A percentile compares a stretch with the other conserved stretches of the same genome.
Evolutionary conservation across 164 flowering plant species (phyloP).

Genomic region (Berberis thunbergii): DNA sequence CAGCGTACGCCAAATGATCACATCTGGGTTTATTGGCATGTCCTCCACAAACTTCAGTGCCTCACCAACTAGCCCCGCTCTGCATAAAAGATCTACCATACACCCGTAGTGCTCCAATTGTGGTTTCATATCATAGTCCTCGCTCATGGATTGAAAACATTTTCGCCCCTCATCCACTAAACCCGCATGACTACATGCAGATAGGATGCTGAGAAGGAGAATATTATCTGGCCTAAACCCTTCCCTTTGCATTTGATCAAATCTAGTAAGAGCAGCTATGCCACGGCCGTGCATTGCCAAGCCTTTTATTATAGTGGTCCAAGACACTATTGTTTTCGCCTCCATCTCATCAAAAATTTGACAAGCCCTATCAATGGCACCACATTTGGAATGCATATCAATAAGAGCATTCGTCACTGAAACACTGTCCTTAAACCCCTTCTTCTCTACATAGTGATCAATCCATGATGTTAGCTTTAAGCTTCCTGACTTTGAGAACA

Average conservation of each 20-base stretch:
- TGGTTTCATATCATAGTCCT: background rate
- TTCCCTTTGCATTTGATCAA: slow-evolving; percentile 33
- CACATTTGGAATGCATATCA: slow-evolving; percentile 41
- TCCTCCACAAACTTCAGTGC: background rate
- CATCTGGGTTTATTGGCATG: background rate
- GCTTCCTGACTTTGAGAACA: slow-evolving; percentile 29
- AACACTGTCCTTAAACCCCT: slow-evolving; percentile 1
- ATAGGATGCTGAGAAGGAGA: slow-evolving; percentile 40
- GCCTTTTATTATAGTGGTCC: slow-evolving; percentile 33
- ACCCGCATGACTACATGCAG: slow-evolving; percentile 68
- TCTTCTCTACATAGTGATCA: slow-evolving; percentile 14
- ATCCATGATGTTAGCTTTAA: slow-evolving; percentile 20
- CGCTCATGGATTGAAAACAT: background rate
- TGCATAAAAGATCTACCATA: background rate
- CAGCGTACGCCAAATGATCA: background rate
- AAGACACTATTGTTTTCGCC: slow-evolving; percentile 26
- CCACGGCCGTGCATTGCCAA: slow-evolving; percentile 35
- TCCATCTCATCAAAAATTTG: slow-evolving; percentile 23
- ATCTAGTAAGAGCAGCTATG: slow-evolving; percentile 20
- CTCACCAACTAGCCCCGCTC: background rate
- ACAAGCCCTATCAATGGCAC: slow-evolving; percentile 28
- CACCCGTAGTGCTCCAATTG: background rate
- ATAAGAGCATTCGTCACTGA: slow-evolving; percentile 28
- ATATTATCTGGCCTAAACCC: slow-evolving; percentile 46
- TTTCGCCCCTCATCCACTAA: slow-evolving; percentile 22